Evolutionary conservation across 2,329 filamentous ascomycete species (phyloP).

Genomic region (Pestalotiopsis sp.): DNA sequence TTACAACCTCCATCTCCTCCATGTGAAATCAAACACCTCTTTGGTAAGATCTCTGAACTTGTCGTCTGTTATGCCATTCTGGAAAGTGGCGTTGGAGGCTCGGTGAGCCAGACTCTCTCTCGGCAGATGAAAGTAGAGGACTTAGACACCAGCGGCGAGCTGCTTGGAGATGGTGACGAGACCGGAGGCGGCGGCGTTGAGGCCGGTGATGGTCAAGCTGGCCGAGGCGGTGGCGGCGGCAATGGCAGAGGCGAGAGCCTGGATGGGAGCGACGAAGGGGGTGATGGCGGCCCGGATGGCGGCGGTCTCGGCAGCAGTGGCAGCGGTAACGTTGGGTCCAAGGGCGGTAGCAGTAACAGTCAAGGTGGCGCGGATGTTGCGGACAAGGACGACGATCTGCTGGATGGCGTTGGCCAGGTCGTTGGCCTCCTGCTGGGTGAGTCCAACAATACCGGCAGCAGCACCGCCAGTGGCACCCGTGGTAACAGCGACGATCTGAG

Average conservation of each 20-base stretch:
- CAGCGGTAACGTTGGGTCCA: background rate
- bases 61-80: background rate
- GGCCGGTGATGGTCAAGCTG: conserved; percentile 6
- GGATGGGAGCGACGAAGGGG: conserved; percentile 3
- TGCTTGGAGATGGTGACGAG: background rate
- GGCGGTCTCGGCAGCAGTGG: background rate
- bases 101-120: background rate
- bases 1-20: background rate
- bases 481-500: background rate
- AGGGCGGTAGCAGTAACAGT: background rate
- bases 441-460: background rate
- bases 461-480: background rate
- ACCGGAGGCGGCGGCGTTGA: background rate
- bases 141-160: conserved; percentile 1
- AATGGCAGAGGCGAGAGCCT: background rate
- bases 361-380: conserved; percentile 1
- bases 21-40: background rate
- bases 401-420: background rate
- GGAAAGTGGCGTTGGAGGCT: background rate
- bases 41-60: background rate
- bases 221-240: background rate
- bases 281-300: background rate
- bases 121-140: background rate
- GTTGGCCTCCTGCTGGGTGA: conserved; percentile 5
- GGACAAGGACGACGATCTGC: background rate